Conservation (phyloP, 2,329 filamentous ascomycete genomes). For the Xylariomycetidae sp. region DNA sequence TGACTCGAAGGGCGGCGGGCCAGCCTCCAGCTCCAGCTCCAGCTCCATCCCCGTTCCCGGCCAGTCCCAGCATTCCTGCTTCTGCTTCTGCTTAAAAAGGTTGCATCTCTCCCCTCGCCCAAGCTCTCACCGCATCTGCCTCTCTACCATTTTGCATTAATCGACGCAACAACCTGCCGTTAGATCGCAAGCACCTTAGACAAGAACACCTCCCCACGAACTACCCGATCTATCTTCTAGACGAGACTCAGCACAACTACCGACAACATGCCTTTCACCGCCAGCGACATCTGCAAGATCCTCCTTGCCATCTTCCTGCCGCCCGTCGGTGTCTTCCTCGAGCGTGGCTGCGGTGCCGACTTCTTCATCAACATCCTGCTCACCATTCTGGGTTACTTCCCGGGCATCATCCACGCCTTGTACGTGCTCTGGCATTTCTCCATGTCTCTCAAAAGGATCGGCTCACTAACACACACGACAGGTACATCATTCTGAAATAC, state of each 20-base stretch:
- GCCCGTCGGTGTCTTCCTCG: slow-evolving; percentile 75
- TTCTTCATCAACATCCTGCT: slow-evolving; percentile 75
- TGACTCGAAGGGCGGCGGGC: too few relatives aligned
- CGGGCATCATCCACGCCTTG: slow-evolving; percentile 73
- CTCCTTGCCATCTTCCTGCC: slow-evolving; percentile 74
- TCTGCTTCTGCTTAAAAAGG: not conserved
- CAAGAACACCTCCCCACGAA: not conserved
- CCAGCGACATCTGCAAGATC: slow-evolving; percentile 58
- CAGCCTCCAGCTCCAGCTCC: too few relatives aligned
- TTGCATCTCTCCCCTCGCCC: not conserved
- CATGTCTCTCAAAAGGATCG: not conserved
- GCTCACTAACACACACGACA: slow-evolving; percentile 22
- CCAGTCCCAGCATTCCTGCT: too few relatives aligned
- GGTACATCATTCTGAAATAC: slow-evolving; percentile 73
- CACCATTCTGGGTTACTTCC: slow-evolving; percentile 64
- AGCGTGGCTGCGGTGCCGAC: slow-evolving; percentile 70
- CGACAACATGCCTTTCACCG: slow-evolving; percentile 50
- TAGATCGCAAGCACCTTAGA: not conserved
- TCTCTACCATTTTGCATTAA: not conserved
- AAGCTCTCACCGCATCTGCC: not conserved
- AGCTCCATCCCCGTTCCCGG: too few relatives aligned
- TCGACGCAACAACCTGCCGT: not conserved
- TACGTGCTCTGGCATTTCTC: slow-evolving; percentile 39
- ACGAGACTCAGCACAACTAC: not conserved
- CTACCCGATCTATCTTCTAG: not conserved